Conservation (phyloP, 2,329 filamentous ascomycete species). For the Aquanectria penicillioides region DNA sequence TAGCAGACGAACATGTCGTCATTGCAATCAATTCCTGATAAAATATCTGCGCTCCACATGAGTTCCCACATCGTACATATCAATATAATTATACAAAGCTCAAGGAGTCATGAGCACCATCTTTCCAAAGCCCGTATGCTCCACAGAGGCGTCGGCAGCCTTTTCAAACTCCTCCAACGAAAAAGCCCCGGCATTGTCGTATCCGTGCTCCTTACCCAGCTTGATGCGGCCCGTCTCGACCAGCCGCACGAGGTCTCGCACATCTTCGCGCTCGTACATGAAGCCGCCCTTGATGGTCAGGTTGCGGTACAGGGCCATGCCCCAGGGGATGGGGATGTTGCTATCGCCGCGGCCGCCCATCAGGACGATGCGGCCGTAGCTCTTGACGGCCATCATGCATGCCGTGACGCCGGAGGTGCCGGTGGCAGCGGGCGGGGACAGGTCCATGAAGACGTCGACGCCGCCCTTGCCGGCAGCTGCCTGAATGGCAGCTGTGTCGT, state of each 20-base stretch:
- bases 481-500: slow-evolving; percentile 50
- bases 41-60: no score
- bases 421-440: slow-evolving; percentile 51
- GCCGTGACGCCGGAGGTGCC: slow-evolving; percentile 51
- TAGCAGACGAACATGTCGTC: no score
- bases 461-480: slow-evolving; percentile 37
- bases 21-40: no score
- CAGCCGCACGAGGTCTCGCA: slow-evolving; percentile 23
- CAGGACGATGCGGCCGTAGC: slow-evolving; percentile 35
- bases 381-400: slow-evolving; percentile 48
- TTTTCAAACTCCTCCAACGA: slow-evolving; percentile 28
- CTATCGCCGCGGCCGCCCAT: slow-evolving; percentile 45
- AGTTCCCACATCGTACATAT: no score
- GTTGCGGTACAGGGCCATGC: slow-evolving; percentile 42
- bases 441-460: slow-evolving; percentile 57
- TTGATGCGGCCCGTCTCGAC: slow-evolving; percentile 25
- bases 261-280: slow-evolving; percentile 49
- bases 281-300: slow-evolving; percentile 50
- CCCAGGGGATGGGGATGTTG: slow-evolving; percentile 32
- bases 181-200: slow-evolving; percentile 20
- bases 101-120: slow-evolving; percentile 24
- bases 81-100: background rate
- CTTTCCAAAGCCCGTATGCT: slow-evolving; percentile 27
- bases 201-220: slow-evolving; percentile 28
- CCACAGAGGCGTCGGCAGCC: slow-evolving; percentile 22